Evolutionary conservation across 208 protist species (phyloP), one percentile per base, ranked within the genome.

Genomic region (Acanthamoeba castellanii): DNA sequence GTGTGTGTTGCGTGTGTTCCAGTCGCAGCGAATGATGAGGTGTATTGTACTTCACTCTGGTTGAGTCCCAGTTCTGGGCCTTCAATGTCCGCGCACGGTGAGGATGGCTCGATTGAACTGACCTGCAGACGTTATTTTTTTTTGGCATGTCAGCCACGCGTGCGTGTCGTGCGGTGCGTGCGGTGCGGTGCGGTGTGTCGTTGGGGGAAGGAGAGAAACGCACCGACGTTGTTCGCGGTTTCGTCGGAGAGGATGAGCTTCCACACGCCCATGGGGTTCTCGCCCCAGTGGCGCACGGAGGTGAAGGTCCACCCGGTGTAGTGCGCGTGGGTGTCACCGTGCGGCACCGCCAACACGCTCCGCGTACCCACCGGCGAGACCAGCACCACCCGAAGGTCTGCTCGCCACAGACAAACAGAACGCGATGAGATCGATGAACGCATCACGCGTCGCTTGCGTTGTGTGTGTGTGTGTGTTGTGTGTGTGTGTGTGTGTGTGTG

Each of bases 251-350:
- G 34, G 27, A 85, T 57, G 22, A 85, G 76, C 34, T 57, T 47
- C 76, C 76, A 85, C 25, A 57, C 47, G 76, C 76, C 76, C 76
- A 57, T 85, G 13, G 76, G 76, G n/a, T 85, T 85, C 45, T 85
- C 76, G 34, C 76, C 76, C 76, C 76, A 85, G 45, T 85, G 76
- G 76, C 76, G 76, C 34, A 57, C 45, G 16, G 76, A 85, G n/a
- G 76, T 85, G 76, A 85, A 85, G 27, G 76, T 85, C 76, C 76
- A 85, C 5, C 45, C 76, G 45, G 42, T 85, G 45, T 85, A 85
- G 45, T 85, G 34, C 22, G 20, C 27, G 22, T 85, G 76, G 1
- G 7, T 9, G 42, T 85, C 76, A 0, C 76, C 76, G 45, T 85
- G 76, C 76, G 76, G 76, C 34, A 85, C 76, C 14, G 76, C 76